Evolutionary conservation across 441 rosid species (phyloP), one percentile per base, ranked within the genome.

Genomic region (California macrophylla): DNA sequence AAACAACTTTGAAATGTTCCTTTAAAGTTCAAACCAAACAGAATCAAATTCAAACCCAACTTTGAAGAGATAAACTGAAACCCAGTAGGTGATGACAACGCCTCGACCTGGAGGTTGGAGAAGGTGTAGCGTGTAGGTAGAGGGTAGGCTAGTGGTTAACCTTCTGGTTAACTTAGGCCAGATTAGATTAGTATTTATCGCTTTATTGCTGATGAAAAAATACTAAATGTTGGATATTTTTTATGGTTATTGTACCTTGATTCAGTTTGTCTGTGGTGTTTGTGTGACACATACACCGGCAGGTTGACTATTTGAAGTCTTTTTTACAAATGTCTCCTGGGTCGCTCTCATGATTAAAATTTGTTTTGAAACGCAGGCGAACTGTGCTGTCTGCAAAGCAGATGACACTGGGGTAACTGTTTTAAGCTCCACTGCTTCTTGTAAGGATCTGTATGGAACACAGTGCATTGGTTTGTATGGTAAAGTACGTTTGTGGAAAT

Each of bases 401-500:
- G 99, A 95, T 79, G 95, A 90, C 76, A 87, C 87, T 77, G 97
- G 93, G 72, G 94, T 91, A 69, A 90, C 91, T 70, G 76, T 86
- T 77, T 84, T 95, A 85, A 86, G 96, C 73, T 87, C 90, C 67
- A 83, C 96, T 74, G 76, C 87, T 79, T 84, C 98, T 82, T 87
- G 91, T 75, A 95, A 92, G 80, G 98, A 95, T 77, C 71, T 92
- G 73, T 83, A 82, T 72, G 98, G 99, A 76, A 92, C 97, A 62
- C 89, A 92, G 75, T 82, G 82, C 69, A 84, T 95, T 73, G 98
- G 99, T 54, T 64, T 95, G 73, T 85, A 82, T 81, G 98, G 98
- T 67, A 95, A 95, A 77, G 84, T 95, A 81, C 83, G 99, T 65
- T 87, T 95, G 66, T 90, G 98, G 97, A 95, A 95, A 77, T 90